phyloP scores from a whole-genome alignment of 352 stramenopile species.

The Halophytophthora polymorphica region DNA sequence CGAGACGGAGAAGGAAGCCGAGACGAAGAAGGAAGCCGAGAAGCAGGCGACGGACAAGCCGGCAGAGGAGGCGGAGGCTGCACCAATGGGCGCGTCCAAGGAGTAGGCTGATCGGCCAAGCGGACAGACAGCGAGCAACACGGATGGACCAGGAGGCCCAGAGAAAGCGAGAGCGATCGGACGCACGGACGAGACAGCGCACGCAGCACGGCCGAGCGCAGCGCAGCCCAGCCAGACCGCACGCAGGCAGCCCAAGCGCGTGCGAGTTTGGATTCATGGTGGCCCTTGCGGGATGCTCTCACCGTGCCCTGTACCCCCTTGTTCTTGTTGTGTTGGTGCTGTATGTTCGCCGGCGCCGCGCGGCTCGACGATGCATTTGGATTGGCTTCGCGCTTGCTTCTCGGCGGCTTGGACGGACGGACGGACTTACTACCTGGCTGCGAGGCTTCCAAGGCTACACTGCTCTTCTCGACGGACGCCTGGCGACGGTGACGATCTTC shows the following conservation, averaged over 20 bases:
- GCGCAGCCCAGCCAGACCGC: conserved; percentile 1
- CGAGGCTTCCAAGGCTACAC: no score
- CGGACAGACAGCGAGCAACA: conserved; percentile 3
- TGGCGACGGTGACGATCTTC: no score
- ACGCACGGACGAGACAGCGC: conserved; percentile 12
- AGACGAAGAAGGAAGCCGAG: neutral
- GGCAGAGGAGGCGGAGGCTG: conserved; percentile 13
- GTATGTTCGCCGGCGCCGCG: conserved; percentile 17
- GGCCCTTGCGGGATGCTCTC: conserved; percentile 33
- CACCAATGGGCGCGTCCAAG: conserved; percentile 2
- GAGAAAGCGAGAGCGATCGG: neutral
- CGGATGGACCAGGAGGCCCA: neutral
- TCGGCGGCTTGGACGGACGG: conserved; percentile 26
- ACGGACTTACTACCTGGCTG: neutral
- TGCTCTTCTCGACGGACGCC: no score
- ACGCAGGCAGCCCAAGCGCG: conserved; percentile 24
- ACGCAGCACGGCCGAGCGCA: conserved; percentile 13
- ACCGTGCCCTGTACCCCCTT: conserved; percentile 30
- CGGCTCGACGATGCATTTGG: conserved; percentile 31
- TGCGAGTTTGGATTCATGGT: conserved; percentile 37
- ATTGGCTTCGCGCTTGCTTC: conserved; percentile 29
- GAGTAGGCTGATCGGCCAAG: conserved; percentile 12
- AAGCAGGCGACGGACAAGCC: conserved; percentile 5
- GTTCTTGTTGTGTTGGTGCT: conserved; percentile 38
- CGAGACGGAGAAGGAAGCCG: conserved; percentile 14